These are phyloP conservation scores for Actinomortierella wolfii DNA, from an alignment of 371 early-diverging fungal species.

Conservation along the genomic window DNA sequence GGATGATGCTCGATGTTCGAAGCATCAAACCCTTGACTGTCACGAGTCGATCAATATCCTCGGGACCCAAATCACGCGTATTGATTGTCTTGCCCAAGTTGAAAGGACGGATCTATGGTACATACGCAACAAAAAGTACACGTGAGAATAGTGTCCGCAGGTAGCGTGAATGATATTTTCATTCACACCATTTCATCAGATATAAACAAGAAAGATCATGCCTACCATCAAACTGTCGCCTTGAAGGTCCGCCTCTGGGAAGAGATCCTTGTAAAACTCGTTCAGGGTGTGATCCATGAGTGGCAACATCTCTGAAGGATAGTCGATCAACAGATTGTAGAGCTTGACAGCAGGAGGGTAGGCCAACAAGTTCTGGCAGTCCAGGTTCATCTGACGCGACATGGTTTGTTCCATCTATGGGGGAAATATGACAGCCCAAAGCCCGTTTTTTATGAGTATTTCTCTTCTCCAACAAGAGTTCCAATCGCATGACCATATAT, in stretches of 20 bases:
- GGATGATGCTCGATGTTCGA: conserved; percentile 92
- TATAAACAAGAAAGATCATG: no score
- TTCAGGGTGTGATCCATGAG: conserved; percentile 91
- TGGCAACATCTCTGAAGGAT: conserved; percentile 99
- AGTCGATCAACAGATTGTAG: conserved; percentile 88
- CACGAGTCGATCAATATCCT: conserved; percentile 98
- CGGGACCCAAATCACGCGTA: conserved; percentile 95
- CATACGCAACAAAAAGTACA: not conserved
- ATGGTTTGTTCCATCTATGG: conserved; percentile 62
- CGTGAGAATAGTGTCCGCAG: not conserved
- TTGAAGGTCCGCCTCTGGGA: conserved; percentile 64
- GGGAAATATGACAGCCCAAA: no score
- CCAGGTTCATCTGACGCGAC: conserved; percentile 81
- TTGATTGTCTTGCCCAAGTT: conserved; percentile 83
- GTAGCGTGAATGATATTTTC: not conserved
- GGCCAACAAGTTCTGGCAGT: conserved; percentile 83
- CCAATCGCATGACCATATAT: no score
- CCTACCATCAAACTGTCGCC: conserved; percentile 51
- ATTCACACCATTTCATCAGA: no score
- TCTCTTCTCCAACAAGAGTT: no score
- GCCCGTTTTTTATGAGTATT: no score
- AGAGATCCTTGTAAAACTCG: conserved; percentile 77
- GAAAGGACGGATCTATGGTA: conserved; percentile 85
- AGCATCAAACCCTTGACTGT: conserved; percentile 97
- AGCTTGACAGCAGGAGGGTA: conserved; percentile 69